Base-by-base conservation (phyloP, 306 rosid genomes). In the Sicyos baderoa region DNA sequence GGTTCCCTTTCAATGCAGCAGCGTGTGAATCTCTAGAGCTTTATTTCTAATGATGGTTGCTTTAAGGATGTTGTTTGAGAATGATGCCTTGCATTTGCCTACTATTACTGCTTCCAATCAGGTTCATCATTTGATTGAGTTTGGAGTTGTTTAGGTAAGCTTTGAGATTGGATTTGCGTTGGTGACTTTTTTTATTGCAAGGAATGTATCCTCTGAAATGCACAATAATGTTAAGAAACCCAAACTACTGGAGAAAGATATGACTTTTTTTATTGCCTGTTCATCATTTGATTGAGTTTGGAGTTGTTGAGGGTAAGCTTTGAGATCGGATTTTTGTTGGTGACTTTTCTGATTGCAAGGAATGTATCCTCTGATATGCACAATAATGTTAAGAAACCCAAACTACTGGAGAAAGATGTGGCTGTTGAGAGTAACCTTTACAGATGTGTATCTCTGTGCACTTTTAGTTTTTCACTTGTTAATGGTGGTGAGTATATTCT, bases 11-110 rank as follows among this genome's bases (percentile, higher is more conserved):
- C 12, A 61, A 17, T 61, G 53, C 17, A 0, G 50, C 50, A 40
- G 40, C n/a, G 68, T 35, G 68, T 62, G 32, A 12, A 63, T 63
- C 52, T 40, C 50, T 19, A 15, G 53, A 63, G 11, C 48, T 58
- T 8, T 59, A 59, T 21, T 59, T 63, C 48, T 9, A 16, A 9
- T 63, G n/a, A 63, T 18, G 44, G 70, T 18, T 27, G 48, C 70
- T 63, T 42, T 10, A 40, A 18, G 16, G 27, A 25, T 27, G 64
- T 19, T 18, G 50, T 62, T 62, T 35, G 50, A 40, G 50, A 37
- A 62, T 62, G 68, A 62, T 35, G 27, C 4, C 70, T 63, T 11
- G 17, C 53, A 64, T 19, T 42, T 63, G 6, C 51, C 15, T 17
- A 32, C 37, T 1, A 27, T 29, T 58, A 18, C 32, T 19, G n/a